Evolutionary conservation across 1,139 yeast genomes (phyloP), one percentile per base, ranked within the genome.

Genomic region (Candida dubliniensis): DNA sequence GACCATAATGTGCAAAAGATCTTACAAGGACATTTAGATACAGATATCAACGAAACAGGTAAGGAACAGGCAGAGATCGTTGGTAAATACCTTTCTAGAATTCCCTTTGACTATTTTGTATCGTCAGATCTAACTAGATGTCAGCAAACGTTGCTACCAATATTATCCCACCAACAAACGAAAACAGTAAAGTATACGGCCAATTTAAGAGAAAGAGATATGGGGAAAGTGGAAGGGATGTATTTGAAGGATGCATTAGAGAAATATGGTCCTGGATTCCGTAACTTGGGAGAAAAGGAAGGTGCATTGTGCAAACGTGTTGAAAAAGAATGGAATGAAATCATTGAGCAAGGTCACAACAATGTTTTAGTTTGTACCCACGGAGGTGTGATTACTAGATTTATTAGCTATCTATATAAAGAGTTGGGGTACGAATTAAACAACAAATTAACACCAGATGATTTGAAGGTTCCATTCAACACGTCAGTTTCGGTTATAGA

Each of bases 211-310:
- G 97, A 90, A 58, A 69, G 96, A 39, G 63, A 69, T 45, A 87
- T 90, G 96, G 97, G 96, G 1, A 75, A 69, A 11, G 66, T 59
- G 2, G 89, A 90, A 59, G 96, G 96, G 2, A 80, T 86, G 87
- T 67, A 70, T 38, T 67, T 87, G 24, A 63, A 59, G 23, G 93
- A 85, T 38, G 97, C 96, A 1, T 68, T 77, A 18, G 72, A 58
- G 1, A 54, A 59, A 45, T 73, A 65, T 49, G 77, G 77, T 0
- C 59, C 57, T 2, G 54, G 59, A 30, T 73, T 67, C 52, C 57
- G 74, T 31, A 63, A 69, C 33, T 68, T 75, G 54, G 87, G 87
- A 1, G 96, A 87, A 57, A 61, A 69, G 1, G 65, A 69, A 11
- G 57, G 60, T 0, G 73, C 63, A 14, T 74, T 89, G 44, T 56